These are phyloP conservation scores for Tripterygium wilfordii DNA, from an alignment of 177 flowering plant genomes.

Conservation along the genomic window DNA sequence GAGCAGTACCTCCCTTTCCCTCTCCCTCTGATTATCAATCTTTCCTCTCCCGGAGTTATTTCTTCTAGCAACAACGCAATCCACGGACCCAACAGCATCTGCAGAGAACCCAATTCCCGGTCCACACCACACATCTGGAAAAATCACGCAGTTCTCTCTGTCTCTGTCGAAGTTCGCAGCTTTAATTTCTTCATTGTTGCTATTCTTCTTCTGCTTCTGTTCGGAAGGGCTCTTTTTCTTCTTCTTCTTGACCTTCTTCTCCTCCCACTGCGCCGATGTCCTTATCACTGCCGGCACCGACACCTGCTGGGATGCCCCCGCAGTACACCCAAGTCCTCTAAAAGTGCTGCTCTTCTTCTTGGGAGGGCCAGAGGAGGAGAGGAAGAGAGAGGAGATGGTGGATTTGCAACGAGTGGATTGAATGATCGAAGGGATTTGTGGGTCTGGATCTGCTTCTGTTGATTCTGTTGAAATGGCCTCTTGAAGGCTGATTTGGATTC, in stretches of 20 bases:
- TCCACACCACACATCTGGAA: slow-evolving; percentile 83
- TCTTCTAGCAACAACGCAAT: slow-evolving; percentile 59
- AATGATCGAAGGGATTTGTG: slow-evolving; percentile 23
- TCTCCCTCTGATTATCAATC: slow-evolving; percentile 42
- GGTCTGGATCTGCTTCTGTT: slow-evolving; percentile 29
- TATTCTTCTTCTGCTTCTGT: slow-evolving; percentile 33
- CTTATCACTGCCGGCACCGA: slow-evolving; percentile 55
- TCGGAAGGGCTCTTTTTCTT: slow-evolving; percentile 14
- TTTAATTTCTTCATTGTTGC: background rate
- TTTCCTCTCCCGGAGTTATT: slow-evolving; percentile 40
- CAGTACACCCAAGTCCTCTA: slow-evolving; percentile 48
- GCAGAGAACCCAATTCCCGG: slow-evolving; percentile 62
- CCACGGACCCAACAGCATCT: slow-evolving; percentile 54
- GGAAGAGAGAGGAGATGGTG: slow-evolving; percentile 52
- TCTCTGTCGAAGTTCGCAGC: background rate
- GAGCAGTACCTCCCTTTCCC: slow-evolving; percentile 23
- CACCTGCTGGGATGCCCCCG: slow-evolving; percentile 45
- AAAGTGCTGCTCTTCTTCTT: slow-evolving; percentile 29
- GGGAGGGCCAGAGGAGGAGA: slow-evolving; percentile 15
- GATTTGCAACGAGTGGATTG: slow-evolving; percentile 45
- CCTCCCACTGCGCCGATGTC: slow-evolving; percentile 45
- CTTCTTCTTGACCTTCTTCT: slow-evolving; percentile 36
- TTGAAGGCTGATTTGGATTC: slow-evolving; percentile 19
- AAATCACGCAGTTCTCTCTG: slow-evolving; percentile 19
- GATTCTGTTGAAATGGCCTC: slow-evolving; percentile 10